Base-by-base conservation (phyloP, 2,329 filamentous ascomycete species). In the Ceratocystis harringtonii region DNA sequence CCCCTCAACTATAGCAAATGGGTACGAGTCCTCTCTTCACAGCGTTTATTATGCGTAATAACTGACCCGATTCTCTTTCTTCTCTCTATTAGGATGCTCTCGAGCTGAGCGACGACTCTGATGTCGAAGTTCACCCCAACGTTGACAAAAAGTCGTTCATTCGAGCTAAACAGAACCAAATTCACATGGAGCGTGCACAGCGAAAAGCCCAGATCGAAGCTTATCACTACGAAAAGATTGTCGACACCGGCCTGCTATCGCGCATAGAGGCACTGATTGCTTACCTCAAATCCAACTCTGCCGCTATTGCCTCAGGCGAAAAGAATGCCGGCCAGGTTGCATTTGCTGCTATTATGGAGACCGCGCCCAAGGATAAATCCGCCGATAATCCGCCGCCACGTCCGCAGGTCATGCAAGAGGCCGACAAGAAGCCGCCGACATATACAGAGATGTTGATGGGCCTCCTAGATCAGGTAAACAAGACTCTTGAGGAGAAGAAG, bases 81-180 rank as follows among this genome's bases (percentile, higher is more conserved):
- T n/a, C 17, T 28, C 48, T 28, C 48, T 58, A 64, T 32, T 68
- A 89, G 86, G 89, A 97, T 74, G 87, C 88, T 67, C 84, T 99
- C 73, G 94, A 99, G 84, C 86, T 99, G 73, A 96, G 90, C 72
- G 94, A 99, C 76, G 94, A 99, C 77, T 96, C 91, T 63, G 94
- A 99, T 73, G 87, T 99, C 71, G 94, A 99, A 78, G 94, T 97
- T 63, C 94, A 99, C 76, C 94, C 94, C 68, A 99, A 99, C 74
- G 94, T 99, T 74, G 94, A 99, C 79, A 99, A 99, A 76, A 85
- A 88, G 63, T 97, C 92, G 68, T 99, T 99, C 76, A 99, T 99
- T 75, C 90, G 92, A 70, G 95, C 94, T 69, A 99, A 99, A 78
- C 94, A 97, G 78, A 88, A 86, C 71, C 92, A 99, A 77, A 99